A percentile compares a stretch with the other conserved stretches of the same genome.
Conservation (phyloP, 163 green algal species). For the Trebouxia gelatinosa region DNA sequence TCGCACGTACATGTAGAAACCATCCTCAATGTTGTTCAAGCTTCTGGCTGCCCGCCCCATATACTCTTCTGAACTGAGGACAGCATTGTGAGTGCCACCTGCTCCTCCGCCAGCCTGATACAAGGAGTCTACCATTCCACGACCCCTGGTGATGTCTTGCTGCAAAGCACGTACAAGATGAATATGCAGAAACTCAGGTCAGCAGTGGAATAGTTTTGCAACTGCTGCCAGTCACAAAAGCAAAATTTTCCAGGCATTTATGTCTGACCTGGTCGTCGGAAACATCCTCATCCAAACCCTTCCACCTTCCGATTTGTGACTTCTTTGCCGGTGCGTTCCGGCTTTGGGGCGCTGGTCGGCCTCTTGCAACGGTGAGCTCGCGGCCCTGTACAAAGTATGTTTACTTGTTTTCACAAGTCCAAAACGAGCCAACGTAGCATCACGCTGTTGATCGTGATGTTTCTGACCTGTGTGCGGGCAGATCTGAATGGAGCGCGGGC, state of each 20-base stretch:
- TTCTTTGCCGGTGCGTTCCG: too few species aligned
- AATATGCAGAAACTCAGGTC: background rate
- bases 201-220: background rate
- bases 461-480: too few species aligned
- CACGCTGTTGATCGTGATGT: too few species aligned
- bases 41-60: conserved; percentile 69
- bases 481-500: too few species aligned
- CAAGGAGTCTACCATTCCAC: conserved; percentile 89
- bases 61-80: conserved; percentile 91
- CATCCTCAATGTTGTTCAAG: conserved; percentile 93
- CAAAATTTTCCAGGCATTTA: background rate
- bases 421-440: too few species aligned
- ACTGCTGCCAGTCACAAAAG: background rate
- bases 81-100: conserved; percentile 88
- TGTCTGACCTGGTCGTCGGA: conserved; percentile 84
- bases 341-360: too few species aligned
- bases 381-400: too few species aligned
- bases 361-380: too few species aligned
- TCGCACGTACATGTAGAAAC: conserved; percentile 93
- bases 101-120: conserved; percentile 85
- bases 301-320: conserved; percentile 72
- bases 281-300: conserved; percentile 77
- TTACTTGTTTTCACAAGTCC: too few species aligned
- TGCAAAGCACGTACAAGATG: conserved; percentile 46
- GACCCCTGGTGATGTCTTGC: conserved; percentile 95